A percentile compares a stretch with the other conserved stretches of the same genome.
Conservation (phyloP, 257 asterid species). For the Penstemon barbatus region DNA sequence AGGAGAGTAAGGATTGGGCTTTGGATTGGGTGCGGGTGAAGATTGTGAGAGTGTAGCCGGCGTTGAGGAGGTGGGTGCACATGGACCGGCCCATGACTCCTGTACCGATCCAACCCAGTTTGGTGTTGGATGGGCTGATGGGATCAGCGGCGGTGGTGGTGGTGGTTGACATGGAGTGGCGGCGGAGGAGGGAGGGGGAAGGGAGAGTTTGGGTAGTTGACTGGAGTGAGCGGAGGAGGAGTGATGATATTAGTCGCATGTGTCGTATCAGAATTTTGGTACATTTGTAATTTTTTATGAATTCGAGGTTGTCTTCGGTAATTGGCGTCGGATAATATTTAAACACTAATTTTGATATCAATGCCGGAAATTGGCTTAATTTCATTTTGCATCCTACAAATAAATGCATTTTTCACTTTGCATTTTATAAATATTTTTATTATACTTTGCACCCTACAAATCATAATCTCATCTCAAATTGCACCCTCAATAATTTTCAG, state of each 20-base stretch:
- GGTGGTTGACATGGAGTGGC: constrained; percentile 52
- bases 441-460: too few species aligned
- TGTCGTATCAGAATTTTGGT: neutral
- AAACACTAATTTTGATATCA: too few species aligned
- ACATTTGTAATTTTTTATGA: too few species aligned
- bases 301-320: too few species aligned
- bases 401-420: too few species aligned
- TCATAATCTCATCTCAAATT: too few species aligned
- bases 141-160: constrained; percentile 40
- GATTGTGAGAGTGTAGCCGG: constrained; percentile 76
- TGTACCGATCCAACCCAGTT: constrained; percentile 88
- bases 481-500: too few species aligned
- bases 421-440: too few species aligned
- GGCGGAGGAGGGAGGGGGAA: constrained; percentile 28
- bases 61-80: constrained; percentile 85
- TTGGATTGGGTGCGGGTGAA: constrained; percentile 86
- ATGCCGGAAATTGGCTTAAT: too few species aligned
- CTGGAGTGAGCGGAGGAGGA: constrained; percentile 38
- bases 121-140: constrained; percentile 59
- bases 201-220: constrained; percentile 18
- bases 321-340: too few species aligned
- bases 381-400: too few species aligned
- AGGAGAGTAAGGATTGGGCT: constrained; percentile 70
- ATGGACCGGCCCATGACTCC: constrained; percentile 93
- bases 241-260: constrained; percentile 40